These are phyloP conservation scores for Yamadazyma paraphyllophila DNA, from an alignment of 805 yeast species.

Conservation along the genomic window DNA sequence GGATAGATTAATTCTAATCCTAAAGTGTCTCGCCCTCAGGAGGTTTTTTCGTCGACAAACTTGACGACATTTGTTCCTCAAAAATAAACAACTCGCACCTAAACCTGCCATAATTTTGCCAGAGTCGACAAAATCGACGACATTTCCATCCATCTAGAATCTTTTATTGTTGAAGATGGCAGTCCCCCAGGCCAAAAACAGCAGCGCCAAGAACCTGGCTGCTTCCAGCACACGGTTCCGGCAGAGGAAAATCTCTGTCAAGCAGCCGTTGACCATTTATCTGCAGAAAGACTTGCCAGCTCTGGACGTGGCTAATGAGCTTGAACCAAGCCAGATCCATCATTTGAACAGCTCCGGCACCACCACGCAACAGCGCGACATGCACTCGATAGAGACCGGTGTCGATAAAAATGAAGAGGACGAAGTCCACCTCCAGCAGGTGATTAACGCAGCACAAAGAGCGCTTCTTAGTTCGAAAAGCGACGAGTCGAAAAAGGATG, in stretches of 20 bases:
- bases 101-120: background rate
- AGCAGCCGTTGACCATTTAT: slow-evolving; percentile 76
- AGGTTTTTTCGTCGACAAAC: slow-evolving; percentile 5
- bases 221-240: slow-evolving; percentile 75
- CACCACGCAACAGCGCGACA: slow-evolving; percentile 71
- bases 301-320: slow-evolving; percentile 48
- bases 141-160: background rate
- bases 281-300: slow-evolving; percentile 80
- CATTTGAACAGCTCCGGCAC: slow-evolving; percentile 46
- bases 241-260: slow-evolving; percentile 91
- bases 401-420: slow-evolving; percentile 97
- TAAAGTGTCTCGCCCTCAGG: no score
- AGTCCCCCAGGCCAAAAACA: slow-evolving; percentile 34
- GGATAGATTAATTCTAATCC: background rate
- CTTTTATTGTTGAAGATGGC: slow-evolving; percentile 28
- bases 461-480: slow-evolving; percentile 48
- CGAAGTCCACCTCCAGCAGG: slow-evolving; percentile 92
- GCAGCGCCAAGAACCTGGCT: slow-evolving; percentile 22
- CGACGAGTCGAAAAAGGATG: slow-evolving; percentile 32
- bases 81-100: slow-evolving; percentile 7
- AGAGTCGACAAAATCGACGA: background rate
- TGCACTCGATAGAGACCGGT: slow-evolving; percentile 92
- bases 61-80: slow-evolving; percentile 1
- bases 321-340: slow-evolving; percentile 43
- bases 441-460: slow-evolving; percentile 74